Conservation (phyloP, 2,329 filamentous ascomycete species). For the Fusarium subtropicale region DNA sequence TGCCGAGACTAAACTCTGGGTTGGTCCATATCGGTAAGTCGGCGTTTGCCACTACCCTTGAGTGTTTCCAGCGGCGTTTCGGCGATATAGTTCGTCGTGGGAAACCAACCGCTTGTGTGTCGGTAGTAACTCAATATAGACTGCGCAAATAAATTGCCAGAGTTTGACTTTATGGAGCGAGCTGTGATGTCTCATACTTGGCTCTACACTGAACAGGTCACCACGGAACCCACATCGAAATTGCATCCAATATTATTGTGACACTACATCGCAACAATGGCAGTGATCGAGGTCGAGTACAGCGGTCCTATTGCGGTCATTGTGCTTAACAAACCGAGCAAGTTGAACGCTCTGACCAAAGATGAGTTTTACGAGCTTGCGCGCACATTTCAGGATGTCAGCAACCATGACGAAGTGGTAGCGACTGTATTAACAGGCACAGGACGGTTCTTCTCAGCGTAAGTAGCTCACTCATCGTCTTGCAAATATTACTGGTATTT, state of each 20-base stretch:
- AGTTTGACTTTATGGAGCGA: background rate
- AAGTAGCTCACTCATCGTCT: background rate
- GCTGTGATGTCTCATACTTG: background rate
- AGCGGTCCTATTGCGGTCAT: background rate
- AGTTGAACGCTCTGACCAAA: background rate
- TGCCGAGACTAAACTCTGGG: background rate
- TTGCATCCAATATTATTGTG: no score
- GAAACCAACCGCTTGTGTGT: no score
- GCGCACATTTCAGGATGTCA: background rate
- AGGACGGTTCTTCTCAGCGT: constrained; percentile 9
- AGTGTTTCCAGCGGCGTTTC: background rate
- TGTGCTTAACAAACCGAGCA: background rate
- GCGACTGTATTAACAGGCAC: background rate
- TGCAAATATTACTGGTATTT: accelerated
- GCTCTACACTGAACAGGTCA: background rate
- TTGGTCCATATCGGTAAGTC: background rate
- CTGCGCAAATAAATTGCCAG: background rate
- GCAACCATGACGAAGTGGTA: background rate
- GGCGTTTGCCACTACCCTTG: background rate
- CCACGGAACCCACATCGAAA: background rate
- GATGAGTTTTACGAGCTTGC: constrained; percentile 7
- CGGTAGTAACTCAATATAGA: background rate
- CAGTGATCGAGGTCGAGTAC: background rate
- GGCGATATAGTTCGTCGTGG: background rate
- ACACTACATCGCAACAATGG: background rate